Base-by-base conservation (phyloP, 2,329 filamentous ascomycete species). In the Aureobasidium sp. region DNA sequence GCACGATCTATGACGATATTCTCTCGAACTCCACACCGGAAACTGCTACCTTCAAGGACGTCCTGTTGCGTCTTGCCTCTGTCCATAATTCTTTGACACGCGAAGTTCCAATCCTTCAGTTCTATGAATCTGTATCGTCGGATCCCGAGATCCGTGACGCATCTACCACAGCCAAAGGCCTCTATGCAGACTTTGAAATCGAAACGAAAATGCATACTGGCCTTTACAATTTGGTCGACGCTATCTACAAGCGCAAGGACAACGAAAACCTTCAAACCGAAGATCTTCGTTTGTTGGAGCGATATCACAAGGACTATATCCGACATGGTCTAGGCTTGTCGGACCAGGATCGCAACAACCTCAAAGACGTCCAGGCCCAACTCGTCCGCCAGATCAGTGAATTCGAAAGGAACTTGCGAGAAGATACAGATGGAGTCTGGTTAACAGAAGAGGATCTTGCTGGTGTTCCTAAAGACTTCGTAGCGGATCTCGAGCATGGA, bases 361-460 rank as follows among this genome's bases (percentile, higher is more conserved):
- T 91, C 78, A 91, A 90, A 74, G 85, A 86, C 68, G 90, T 91
- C 70, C 88, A 89, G 78, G 88, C 88, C 75, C 75, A 85, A 11
- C 73, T 93, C 51, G 86, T 83, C 59, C 79, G 85, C 66, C 79
- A 91, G 60, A 76, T 79, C 62, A 90, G 90, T 55, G 76, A 82
- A 52, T 88, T 88, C 68, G 80, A 86, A 64, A 90, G 89, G 74
- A 87, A 85, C 61, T 73, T 91, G 54, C 90, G 90, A 63, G 87
- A 91, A 68, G 88, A 91, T 71, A 84, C 84, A 61, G 84, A 84
- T 14, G 84, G 83, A 1, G 71, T 90, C 49, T 93, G 87, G 86
- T 85, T 91, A 62, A 86, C 83, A 1, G 74, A 70, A 2, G 78
- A 86, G 58, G 81, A 91, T 69, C 75, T 93, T 3, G 80, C 85